Evolutionary conservation across 2,329 filamentous ascomycete species (phyloP), one percentile per base, ranked within the genome.

Genomic region (Cercospora zeae-maydis): DNA sequence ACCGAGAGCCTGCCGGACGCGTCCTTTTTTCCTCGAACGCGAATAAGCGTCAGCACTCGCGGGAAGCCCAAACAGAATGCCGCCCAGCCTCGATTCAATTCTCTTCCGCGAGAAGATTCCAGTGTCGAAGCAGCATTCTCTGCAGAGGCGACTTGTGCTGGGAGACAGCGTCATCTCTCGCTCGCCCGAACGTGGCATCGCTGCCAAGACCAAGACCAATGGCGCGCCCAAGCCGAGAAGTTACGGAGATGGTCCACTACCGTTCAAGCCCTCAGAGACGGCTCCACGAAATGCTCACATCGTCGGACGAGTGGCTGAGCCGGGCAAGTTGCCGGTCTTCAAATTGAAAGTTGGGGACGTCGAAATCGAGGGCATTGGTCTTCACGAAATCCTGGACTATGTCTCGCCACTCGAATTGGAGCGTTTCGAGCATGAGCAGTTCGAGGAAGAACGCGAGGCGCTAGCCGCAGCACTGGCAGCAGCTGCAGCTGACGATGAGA

Each of bases 331-430:
- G 9, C 62, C 62, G 10, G 19, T 58, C 7, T 76, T 75, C 58
- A 66, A 63, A 0, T n/a, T 76, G 24, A 66, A 66, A 45, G 68
- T 75, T 24, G 74, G 71, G 34, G 62, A 66, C 1, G 65, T 69
- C 2, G 54, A 64, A 6, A 60, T 75, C 2, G 58, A 68, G 3
- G 67, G 71, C 42, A 65, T 76, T 42, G 58, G 63, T 6, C 45
- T 75, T 3, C 62, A 72, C 11, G 73, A 75, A 53, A 67, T 76
- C 19, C 62, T 73, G 8, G 70, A 75, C 19, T 76, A 74, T 60
- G 71, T 76, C 13, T 75, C 73, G 5, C 63, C 72, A n/a, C 64
- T 69, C 31, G 70, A 75, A 34, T 63, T 76, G 21, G 75, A 76
- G 59, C 67, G 66, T 2, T 76, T 68, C 53, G 75, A 76, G 57